Evolutionary conservation across 2,329 filamentous ascomycete species (phyloP), one percentile per base, ranked within the genome.

Genomic region (Penicillium expansum): DNA sequence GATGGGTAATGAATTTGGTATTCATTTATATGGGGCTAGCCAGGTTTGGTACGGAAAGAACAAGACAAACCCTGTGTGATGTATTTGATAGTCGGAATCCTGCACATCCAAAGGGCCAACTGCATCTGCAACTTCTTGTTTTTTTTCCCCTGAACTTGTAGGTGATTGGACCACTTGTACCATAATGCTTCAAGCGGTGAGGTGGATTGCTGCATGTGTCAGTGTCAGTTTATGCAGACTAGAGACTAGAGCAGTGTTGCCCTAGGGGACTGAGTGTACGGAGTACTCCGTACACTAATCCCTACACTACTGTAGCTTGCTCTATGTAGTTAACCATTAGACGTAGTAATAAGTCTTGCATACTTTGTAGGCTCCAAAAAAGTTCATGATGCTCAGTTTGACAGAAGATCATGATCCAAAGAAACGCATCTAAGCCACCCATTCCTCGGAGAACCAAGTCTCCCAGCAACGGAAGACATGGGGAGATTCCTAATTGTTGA

Each of bases 41-140:
- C n/a, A n/a, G n/a, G n/a, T n/a, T n/a, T n/a, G n/a, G n/a, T n/a
- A n/a, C n/a, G n/a, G n/a, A n/a, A n/a, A n/a, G n/a, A n/a, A n/a
- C n/a, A n/a, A n/a, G n/a, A 24, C 24, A 24, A 24, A 3, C 24
- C 24, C 24, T 24, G 24, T 24, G 24, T 24, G 39, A 38, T 35
- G 30, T 38, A 54, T 43, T 47, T 35, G 44, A 39, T 47, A 58
- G 18, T 18, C 24, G 42, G 14, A 41, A 22, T 38, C 39, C 49
- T 42, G 49, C 57, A 56, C 33, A 37, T 54, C 39, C 35, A 37
- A 24, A 33, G 41, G 43, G 22, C 30, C 24, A 41, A 43, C 42
- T 52, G 45, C 48, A 47, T 54, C 22, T 45, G 7, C 16, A 18
- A 22, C 13, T 27, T 20, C 10, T 41, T 3, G n/a, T n/a, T n/a